Conservation (phyloP, 2,329 filamentous ascomycete species). For the Helotiales sp. region DNA sequence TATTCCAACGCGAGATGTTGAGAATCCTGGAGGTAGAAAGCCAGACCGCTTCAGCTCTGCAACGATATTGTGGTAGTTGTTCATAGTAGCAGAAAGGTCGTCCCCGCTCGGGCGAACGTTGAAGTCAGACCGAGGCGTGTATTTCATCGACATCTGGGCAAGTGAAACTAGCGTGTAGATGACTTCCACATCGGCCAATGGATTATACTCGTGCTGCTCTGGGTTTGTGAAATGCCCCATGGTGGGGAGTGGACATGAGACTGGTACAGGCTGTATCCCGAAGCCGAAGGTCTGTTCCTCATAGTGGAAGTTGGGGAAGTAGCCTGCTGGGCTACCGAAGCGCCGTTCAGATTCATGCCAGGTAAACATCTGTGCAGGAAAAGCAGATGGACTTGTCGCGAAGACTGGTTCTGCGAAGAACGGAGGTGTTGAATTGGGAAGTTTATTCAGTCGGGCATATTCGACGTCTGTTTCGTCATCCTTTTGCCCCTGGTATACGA, state of each 20-base stretch:
- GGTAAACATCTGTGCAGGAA: too few relatives aligned
- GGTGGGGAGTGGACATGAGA: not conserved
- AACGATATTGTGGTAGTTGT: not conserved
- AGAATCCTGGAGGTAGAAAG: not conserved
- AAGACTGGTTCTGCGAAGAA: not conserved
- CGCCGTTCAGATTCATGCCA: not conserved
- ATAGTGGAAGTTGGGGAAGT: not conserved
- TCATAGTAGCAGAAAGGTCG: not conserved
- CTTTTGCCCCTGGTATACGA: not conserved
- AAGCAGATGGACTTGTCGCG: not conserved
- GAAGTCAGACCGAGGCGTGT: not conserved
- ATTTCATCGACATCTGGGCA: not conserved
- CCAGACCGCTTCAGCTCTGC: too few relatives aligned
- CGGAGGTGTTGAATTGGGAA: not conserved
- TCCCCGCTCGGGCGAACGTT: not conserved
- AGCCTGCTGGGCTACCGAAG: not conserved
- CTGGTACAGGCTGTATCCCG: not conserved
- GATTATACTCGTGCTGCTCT: too few relatives aligned
- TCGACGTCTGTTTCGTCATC: not conserved
- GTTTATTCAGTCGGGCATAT: too few relatives aligned
- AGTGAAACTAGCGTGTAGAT: not conserved
- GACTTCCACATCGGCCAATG: not conserved
- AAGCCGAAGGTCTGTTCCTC: too few relatives aligned
- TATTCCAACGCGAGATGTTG: not conserved
- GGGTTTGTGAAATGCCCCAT: not conserved